Evolutionary conservation across 768 basidiomycete species (phyloP), one percentile per base, ranked within the genome.

Genomic region (Tulasnella sp.): DNA sequence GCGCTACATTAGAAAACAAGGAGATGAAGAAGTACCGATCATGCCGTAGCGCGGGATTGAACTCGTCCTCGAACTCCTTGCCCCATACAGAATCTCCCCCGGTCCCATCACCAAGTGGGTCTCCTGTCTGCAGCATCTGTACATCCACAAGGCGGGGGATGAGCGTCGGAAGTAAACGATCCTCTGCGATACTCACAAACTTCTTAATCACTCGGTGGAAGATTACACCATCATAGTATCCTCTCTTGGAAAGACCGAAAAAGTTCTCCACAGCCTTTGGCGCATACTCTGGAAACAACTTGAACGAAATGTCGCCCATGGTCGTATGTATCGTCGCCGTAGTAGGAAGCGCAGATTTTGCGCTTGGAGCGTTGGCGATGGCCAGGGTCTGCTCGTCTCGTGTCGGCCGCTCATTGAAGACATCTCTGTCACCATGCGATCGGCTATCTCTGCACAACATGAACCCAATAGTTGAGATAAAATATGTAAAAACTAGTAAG

Each of bases 221-320:
- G 67, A 97, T 81, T 60, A 96, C 77, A 11, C 86, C 84, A 69
- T 99, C 95, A 67, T 86, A 98, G 74, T 86, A 98, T 1, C 89
- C 84, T 65, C 84, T 88, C 65, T 88, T 78, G 15, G 89, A 81
- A 66, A 94, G 90, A 1, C 90, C 92, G 23, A 94, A 87, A 72
- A 99, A 98, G 75, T 97, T 99, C 73, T 99, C 96, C 41, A 99
- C 95, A 0, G 96, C 82, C 71, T 88, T 96, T 2, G 96, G 96
- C 3, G 89, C 88, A 58, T 90, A 84, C 64, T 88, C 80, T 0
- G 96, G 96, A 81, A 91, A 97, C 44, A 93, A 72, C 3, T 84
- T 82, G 65, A 94, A 67, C 65, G 88, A 86, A 58, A 99, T 94
- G 71, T 99, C 96, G 19, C 96, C 96, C 67, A 87, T 75, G 3